Conservation (phyloP, 495 filamentous ascomycete species). For the Tetracladium marchalianum region DNA sequence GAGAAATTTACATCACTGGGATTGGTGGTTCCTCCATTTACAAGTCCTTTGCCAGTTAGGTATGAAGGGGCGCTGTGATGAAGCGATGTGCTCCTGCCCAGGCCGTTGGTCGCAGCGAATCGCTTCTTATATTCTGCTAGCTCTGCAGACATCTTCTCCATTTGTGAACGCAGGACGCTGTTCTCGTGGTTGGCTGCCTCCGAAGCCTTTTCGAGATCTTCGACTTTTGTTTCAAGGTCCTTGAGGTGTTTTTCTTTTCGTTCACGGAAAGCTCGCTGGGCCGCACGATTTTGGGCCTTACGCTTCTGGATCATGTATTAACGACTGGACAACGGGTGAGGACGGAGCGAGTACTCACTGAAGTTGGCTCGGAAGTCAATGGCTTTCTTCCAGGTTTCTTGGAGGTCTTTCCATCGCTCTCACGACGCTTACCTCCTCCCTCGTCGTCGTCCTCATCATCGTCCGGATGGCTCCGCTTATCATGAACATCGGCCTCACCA, state of each 20-base stretch:
- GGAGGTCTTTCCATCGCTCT: slow-evolving; percentile 61
- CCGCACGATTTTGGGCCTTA: slow-evolving; percentile 96
- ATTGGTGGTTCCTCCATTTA: slow-evolving; percentile 46
- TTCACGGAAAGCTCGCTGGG: slow-evolving; percentile 93
- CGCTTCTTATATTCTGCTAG: slow-evolving; percentile 85
- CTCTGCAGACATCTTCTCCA: slow-evolving; percentile 79
- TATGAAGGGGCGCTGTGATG: slow-evolving; percentile 17
- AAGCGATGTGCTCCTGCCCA: slow-evolving; percentile 24
- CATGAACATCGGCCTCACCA: slow-evolving; percentile 58
- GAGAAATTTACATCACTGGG: slow-evolving; percentile 67
- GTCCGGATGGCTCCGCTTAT: slow-evolving; percentile 72
- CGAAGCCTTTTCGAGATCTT: slow-evolving; percentile 81
- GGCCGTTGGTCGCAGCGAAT: slow-evolving; percentile 47
- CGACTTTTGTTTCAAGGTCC: slow-evolving; percentile 89
- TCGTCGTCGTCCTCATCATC: slow-evolving; percentile 60
- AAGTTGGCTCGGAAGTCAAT: slow-evolving; percentile 87
- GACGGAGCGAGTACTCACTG: slow-evolving; percentile 48
- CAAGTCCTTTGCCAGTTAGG: slow-evolving; percentile 24
- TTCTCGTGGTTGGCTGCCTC: slow-evolving; percentile 82
- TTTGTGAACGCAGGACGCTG: slow-evolving; percentile 67
- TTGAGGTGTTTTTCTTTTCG: slow-evolving; percentile 97
- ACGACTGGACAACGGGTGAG: slow-evolving; percentile 1
- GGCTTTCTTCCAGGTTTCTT: slow-evolving; percentile 98
- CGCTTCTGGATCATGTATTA: slow-evolving; percentile 63
- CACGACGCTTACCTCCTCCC: slow-evolving; percentile 66